These are phyloP conservation scores for Kwoniella europaea DNA, from an alignment of 768 basidiomycete genomes.

Conservation along the genomic window DNA sequence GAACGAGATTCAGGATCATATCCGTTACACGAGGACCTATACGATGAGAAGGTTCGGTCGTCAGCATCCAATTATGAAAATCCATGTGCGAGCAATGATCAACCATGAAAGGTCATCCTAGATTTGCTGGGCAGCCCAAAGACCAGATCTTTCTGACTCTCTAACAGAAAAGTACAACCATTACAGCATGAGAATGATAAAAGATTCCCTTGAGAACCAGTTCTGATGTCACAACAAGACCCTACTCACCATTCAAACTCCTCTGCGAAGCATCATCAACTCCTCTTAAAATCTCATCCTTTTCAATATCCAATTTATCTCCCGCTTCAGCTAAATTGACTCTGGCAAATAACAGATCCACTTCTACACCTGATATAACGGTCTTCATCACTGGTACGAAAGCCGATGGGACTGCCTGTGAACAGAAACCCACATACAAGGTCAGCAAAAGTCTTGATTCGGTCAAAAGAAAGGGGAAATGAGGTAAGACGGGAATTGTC, in stretches of 20 bases:
- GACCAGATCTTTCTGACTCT: too few relatives aligned
- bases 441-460: too few relatives aligned
- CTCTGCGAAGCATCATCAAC: slow-evolving; percentile 93
- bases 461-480: too few relatives aligned
- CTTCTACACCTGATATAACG: slow-evolving; percentile 86
- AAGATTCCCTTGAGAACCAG: neutral
- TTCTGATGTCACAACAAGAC: slow-evolving; percentile 44
- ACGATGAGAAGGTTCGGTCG: neutral
- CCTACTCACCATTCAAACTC: slow-evolving; percentile 76
- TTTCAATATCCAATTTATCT: slow-evolving; percentile 84
- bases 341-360: slow-evolving; percentile 88
- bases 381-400: slow-evolving; percentile 94
- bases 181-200: neutral
- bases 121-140: too few relatives aligned
- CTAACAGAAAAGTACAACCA: too few relatives aligned
- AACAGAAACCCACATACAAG: neutral
- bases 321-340: slow-evolving; percentile 67
- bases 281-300: slow-evolving; percentile 88
- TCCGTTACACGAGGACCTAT: slow-evolving; percentile 93
- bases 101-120: too few relatives aligned
- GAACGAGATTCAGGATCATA: slow-evolving; percentile 91
- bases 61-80: too few relatives aligned
- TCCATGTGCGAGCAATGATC: too few relatives aligned
- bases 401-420: slow-evolving; percentile 91
- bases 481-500: too few relatives aligned